Percentiles rank a stretch among this genome's conserved stretches.
These are phyloP conservation scores for Pseudonitzschia multiseries DNA, from an alignment of 108 stramenopile genomes.

Conservation along the genomic window DNA sequence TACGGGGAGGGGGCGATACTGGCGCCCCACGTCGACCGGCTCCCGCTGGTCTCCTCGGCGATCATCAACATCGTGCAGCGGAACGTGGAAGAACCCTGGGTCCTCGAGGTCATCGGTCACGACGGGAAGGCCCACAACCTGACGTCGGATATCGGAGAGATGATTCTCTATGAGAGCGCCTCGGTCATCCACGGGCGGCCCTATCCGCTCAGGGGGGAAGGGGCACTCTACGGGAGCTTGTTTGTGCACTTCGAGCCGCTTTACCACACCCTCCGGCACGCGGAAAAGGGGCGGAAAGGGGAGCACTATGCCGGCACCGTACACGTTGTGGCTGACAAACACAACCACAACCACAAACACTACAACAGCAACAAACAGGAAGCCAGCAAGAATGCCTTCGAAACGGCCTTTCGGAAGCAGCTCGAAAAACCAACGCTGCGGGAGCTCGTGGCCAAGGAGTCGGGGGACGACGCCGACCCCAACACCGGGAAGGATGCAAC, in stretches of 20 bases:
- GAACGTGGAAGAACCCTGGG: slow-evolving; percentile 81
- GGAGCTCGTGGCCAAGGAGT: slow-evolving; percentile 1
- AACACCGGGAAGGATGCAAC: slow-evolving; percentile 36
- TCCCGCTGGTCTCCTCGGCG: slow-evolving; percentile 84
- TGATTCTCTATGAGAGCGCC: slow-evolving; percentile 91
- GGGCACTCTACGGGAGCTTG: slow-evolving; percentile 74
- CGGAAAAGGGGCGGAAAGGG: background rate
- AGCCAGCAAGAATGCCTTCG: slow-evolving; percentile 34
- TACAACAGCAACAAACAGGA: too few species aligned
- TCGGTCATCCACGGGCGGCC: slow-evolving; percentile 93
- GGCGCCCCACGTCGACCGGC: slow-evolving; percentile 90
- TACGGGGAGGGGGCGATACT: slow-evolving; percentile 75
- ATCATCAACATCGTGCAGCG: slow-evolving; percentile 90
- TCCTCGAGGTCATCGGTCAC: slow-evolving; percentile 88
- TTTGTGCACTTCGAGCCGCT: slow-evolving; percentile 91
- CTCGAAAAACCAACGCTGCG: background rate
- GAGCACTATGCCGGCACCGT: background rate
- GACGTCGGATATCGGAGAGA: slow-evolving; percentile 88
- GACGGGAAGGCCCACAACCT: slow-evolving; percentile 85
- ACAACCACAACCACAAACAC: too few species aligned
- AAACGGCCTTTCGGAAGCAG: slow-evolving; percentile 17
- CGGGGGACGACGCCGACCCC: background rate
- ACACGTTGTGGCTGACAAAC: too few species aligned
- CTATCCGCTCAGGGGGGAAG: slow-evolving; percentile 54
- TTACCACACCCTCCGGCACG: slow-evolving; percentile 46